Evolutionary conservation across 805 yeast genomes (phyloP), one percentile per base, ranked within the genome.

Genomic region (Saccharomycopsis capsularis): DNA sequence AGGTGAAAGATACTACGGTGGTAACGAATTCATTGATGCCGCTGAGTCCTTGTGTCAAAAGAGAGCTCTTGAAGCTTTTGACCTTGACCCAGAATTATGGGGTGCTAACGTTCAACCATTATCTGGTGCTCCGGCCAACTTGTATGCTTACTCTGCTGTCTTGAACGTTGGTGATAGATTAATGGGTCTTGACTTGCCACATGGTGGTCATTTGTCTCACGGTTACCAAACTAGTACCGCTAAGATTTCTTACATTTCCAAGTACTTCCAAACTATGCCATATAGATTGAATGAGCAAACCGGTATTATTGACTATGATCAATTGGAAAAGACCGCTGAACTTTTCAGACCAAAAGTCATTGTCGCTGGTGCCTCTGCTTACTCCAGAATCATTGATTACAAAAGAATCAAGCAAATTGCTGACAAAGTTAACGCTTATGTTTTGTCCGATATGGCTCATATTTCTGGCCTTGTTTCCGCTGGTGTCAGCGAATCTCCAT

Each of bases 1-100:
- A 53, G 98, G 98, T 58, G 97, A 95, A 56, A 82, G 99, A 69
- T 93, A 93, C 76, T 93, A 93, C 67, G 99, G 99, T 68, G 98
- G 98, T 67, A 93, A 93, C 69, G 95, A 93, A 76, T 83, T 84
- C 70, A 93, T 93, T 57, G 99, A 93, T 73, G 81, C 85, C 68
- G 88, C 90, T 65, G 99, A 93, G 73, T 67, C 78, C 29, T 72
- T 93, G 62, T 93, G 99, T 71, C 98, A 90, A 74, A 71, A 85
- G 63, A 84, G 99, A 71, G 99, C 99, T 42, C 75, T 93, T 56
- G 81, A 84, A 59, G 96, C 97, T 6, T 93, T 93, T 72, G 70
- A 75, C 57, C 73, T 91, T 54, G 78, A 81, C 62, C 73, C 90
- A 42, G 88, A 79, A 59, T 73, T 81, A 65, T 93, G 99, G 99